Base-by-base conservation (phyloP, 2,329 filamentous ascomycete genomes). In the Cladobotryum protrusum region DNA sequence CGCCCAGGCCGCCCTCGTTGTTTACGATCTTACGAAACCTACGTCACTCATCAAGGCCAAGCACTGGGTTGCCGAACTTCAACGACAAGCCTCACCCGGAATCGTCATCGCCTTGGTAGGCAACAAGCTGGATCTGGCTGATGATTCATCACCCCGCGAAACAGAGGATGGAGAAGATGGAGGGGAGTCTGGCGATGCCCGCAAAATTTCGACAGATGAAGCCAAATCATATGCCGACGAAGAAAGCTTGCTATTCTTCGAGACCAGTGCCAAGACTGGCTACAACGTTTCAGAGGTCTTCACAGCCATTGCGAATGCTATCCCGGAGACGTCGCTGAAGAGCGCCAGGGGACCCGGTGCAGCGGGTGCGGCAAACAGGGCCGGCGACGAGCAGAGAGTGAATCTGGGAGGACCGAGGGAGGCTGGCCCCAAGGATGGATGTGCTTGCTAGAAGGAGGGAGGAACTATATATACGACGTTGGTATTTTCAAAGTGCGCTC, bases 21-120 rank as follows among this genome's bases (percentile, higher is more conserved):
- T 97, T 67, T 99, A 97, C 81, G 92, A 99, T 67, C 85, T 99
- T 62, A 99, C 93, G 55, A 97, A 97, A 72, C 87, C 91, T 40
- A 93, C 89, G 45, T 96, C 90, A 43, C 84, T 99, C 60, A 83
- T 89, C 71, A 97, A 99, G 75, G 93, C 93, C 47, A 95, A 95
- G 74, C 92, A 97, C 77, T 99, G 92, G 92, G 91, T 99, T 49
- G 92, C 92, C 50, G 92, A 99, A 72, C 81, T 99, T 50, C 92
- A 97, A 74, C 84, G 92, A 64, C 93, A 99, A 72, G 93, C 93
- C 1, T 93, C 87, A 11, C 92, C 92, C 2, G 92, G 92, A 20
- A 97, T 99, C 61, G 92, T 97, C 52, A 97, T 99, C 63, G 90
- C 92, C 48, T 81, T 99, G 41, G 93, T 97, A 35, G 92, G 92